Percentiles rank a stretch among this genome's conserved stretches.
phyloP scores from a whole-genome alignment of 345 rosid species.

The Salix caprea region DNA sequence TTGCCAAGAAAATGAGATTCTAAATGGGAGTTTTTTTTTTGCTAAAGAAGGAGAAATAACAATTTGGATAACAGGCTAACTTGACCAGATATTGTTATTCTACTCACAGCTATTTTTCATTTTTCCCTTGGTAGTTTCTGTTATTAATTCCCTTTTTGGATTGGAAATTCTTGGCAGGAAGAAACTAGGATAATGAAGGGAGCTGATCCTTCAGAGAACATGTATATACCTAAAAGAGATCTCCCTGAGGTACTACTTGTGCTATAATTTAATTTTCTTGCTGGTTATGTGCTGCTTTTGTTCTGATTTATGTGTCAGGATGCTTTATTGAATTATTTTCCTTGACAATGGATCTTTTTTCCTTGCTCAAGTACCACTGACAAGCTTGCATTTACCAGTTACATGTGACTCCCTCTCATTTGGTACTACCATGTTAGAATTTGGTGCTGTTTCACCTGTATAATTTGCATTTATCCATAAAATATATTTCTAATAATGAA shows the following conservation, averaged over 20 bases:
- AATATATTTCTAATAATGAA: not conserved
- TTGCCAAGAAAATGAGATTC: not conserved
- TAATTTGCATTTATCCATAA: not conserved
- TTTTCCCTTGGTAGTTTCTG: not conserved
- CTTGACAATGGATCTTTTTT: not conserved
- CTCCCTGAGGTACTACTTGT: constrained; percentile 53
- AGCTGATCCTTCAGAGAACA: constrained; percentile 19
- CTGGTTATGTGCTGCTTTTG: not conserved
- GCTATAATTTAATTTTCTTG: constrained; percentile 1
- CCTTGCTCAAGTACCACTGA: not conserved
- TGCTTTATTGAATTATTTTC: not conserved
- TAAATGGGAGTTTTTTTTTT: not conserved
- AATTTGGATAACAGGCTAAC: not conserved
- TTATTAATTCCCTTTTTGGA: not conserved
- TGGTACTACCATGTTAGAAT: not conserved
- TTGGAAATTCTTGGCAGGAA: constrained; percentile 40
- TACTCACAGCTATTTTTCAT: not conserved
- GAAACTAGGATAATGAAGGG: constrained; percentile 33
- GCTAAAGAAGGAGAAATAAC: not conserved
- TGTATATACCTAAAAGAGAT: constrained; percentile 25
- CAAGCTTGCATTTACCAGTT: not conserved
- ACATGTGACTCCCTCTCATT: not conserved
- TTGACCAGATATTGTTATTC: not conserved
- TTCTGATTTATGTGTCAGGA: not conserved
- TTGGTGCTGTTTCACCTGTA: not conserved